phyloP scores from a whole-genome alignment of 1,284 basidiomycete genomes.

The Naganishia liquefaciens region DNA sequence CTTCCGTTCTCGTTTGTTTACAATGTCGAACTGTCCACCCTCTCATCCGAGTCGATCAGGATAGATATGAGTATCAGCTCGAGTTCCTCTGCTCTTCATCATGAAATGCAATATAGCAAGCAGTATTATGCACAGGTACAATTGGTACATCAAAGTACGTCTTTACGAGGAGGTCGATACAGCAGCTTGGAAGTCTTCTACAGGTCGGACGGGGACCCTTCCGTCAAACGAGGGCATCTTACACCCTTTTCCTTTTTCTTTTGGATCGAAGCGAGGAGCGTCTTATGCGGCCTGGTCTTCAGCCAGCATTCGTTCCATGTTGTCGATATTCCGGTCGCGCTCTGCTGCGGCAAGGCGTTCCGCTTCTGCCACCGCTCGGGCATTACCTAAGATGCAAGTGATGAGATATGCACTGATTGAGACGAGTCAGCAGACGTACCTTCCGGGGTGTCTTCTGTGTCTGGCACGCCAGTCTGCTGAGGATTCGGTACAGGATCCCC shows the following conservation, averaged over 20 bases:
- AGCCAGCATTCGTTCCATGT: slow-evolving; percentile 51
- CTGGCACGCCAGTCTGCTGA: slow-evolving; percentile 33
- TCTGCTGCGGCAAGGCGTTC: slow-evolving; percentile 33
- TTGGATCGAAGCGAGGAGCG: neutral
- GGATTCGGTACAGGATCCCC: slow-evolving; percentile 30
- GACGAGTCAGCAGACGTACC: slow-evolving; percentile 6
- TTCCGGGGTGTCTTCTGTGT: slow-evolving; percentile 34
- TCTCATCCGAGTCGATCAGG: too few relatives aligned
- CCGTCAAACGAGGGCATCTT: too few relatives aligned
- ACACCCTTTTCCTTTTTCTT: neutral
- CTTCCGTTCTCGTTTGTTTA: slow-evolving; percentile 7
- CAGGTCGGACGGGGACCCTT: too few relatives aligned
- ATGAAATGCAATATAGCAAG: neutral
- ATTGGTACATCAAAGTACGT: neutral
- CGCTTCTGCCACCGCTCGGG: slow-evolving; percentile 44
- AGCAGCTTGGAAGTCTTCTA: too few relatives aligned
- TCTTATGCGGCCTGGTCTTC: slow-evolving; percentile 49
- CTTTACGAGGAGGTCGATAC: too few relatives aligned
- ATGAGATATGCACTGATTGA: slow-evolving; percentile 5
- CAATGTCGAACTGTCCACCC: neutral
- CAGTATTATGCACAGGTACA: neutral
- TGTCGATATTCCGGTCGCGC: slow-evolving; percentile 30
- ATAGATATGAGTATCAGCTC: too few relatives aligned
- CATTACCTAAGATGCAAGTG: slow-evolving; percentile 44
- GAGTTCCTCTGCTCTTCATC: too few relatives aligned